A percentile compares a stretch with the other conserved stretches of the same genome.
These are phyloP conservation scores for Plasmodium vinckei DNA, from an alignment of 169 alveolate species.

Conservation along the genomic window DNA sequence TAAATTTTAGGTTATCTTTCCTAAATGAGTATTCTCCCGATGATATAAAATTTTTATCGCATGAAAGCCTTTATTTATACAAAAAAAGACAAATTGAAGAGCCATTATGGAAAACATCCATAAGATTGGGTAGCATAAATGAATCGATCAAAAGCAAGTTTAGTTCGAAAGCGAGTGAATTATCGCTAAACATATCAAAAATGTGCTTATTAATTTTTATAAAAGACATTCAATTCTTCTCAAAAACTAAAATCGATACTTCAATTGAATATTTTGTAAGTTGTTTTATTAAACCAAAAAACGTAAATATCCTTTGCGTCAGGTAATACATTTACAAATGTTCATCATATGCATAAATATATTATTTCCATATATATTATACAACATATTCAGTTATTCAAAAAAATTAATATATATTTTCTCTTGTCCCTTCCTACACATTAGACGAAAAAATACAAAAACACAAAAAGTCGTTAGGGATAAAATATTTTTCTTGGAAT, in stretches of 20 bases:
- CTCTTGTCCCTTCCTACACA: no score
- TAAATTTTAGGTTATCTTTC: slow-evolving; percentile 66
- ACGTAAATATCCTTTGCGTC: slow-evolving; percentile 37
- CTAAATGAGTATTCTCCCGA: slow-evolving; percentile 70
- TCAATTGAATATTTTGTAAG: slow-evolving; percentile 54
- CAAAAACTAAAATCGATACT: slow-evolving; percentile 10
- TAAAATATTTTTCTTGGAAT: slow-evolving; percentile 57
- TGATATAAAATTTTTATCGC: slow-evolving; percentile 73
- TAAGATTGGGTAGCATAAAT: slow-evolving; percentile 33
- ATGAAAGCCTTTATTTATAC: slow-evolving; percentile 56
- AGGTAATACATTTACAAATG: slow-evolving; percentile 16
- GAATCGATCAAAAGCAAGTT: slow-evolving; percentile 33
- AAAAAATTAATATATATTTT: neutral
- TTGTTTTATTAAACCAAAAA: slow-evolving; percentile 24
- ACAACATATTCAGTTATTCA: neutral
- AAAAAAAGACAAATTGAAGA: slow-evolving; percentile 40
- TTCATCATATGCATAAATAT: neutral
- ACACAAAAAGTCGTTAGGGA: slow-evolving; percentile 40
- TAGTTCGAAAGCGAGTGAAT: slow-evolving; percentile 9
- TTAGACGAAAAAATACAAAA: slow-evolving; percentile 56
- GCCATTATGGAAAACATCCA: slow-evolving; percentile 68
- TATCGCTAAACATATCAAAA: neutral
- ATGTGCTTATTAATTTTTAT: slow-evolving; percentile 48
- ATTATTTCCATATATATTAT: neutral
- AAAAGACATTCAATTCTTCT: slow-evolving; percentile 41